These are phyloP conservation scores for Lizonia empirigonia DNA, from an alignment of 2,329 filamentous ascomycete species.

Conservation along the genomic window DNA sequence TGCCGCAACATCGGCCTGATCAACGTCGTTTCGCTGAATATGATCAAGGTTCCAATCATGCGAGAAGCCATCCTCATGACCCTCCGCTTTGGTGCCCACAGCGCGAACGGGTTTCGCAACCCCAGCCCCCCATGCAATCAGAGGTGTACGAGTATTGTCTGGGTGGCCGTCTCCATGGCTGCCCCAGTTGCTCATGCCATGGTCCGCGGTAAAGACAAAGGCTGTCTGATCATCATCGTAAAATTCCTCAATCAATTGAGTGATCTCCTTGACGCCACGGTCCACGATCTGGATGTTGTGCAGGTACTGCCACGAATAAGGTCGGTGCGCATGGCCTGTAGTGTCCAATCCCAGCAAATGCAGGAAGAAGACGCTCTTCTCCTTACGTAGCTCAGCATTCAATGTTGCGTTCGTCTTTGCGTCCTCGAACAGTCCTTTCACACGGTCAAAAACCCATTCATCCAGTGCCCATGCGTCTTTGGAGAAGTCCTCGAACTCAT, in stretches of 20 bases:
- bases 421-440: constrained; percentile 82
- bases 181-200: constrained; percentile 99
- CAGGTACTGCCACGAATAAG: constrained; percentile 94
- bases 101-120: constrained; percentile 73
- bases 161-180: constrained; percentile 98
- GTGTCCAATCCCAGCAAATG: constrained; percentile 93
- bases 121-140: constrained; percentile 93
- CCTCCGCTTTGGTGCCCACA: constrained; percentile 66
- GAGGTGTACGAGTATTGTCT: constrained; percentile 91
- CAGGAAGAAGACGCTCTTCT: constrained; percentile 93
- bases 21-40: constrained; percentile 85
- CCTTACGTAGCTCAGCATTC: constrained; percentile 72
- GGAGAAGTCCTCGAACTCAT: constrained; percentile 90
- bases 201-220: constrained; percentile 96
- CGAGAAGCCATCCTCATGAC: constrained; percentile 87
- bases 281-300: constrained; percentile 95
- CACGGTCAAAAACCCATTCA: constrained; percentile 93
- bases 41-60: constrained; percentile 84
- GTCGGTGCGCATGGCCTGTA: constrained; percentile 81
- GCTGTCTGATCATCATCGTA: constrained; percentile 84
- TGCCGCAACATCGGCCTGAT: constrained; percentile 90
- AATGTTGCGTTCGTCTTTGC: constrained; percentile 80
- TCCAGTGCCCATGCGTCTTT: constrained; percentile 81
- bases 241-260: constrained; percentile 80
- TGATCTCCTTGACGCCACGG: constrained; percentile 82